Conservation (phyloP, 305 asterid species). For the Fraxinus greggii region DNA sequence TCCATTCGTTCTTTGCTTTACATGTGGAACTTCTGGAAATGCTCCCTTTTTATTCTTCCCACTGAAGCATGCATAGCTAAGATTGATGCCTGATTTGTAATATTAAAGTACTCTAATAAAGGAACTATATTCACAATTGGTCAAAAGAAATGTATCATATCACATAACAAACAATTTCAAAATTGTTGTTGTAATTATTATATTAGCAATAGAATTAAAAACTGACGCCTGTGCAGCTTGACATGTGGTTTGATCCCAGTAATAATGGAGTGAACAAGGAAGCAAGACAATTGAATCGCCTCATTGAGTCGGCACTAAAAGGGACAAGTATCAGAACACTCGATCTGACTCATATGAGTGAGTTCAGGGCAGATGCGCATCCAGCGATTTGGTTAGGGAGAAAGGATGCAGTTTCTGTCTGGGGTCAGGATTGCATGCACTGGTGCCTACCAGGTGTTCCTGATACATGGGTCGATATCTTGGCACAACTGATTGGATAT, state of each 20-base stretch:
- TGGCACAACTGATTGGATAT: constrained; percentile 54
- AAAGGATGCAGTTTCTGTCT: constrained; percentile 58
- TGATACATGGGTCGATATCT: constrained; percentile 56
- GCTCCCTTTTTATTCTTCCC: background rate
- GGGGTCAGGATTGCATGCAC: constrained; percentile 99
- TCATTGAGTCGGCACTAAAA: constrained; percentile 55
- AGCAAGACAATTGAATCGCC: constrained; percentile 60
- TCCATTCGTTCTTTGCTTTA: background rate
- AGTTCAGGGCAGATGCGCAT: constrained; percentile 89
- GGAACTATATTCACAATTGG: background rate
- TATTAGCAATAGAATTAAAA: background rate
- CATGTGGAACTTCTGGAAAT: background rate
- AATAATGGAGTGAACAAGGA: constrained; percentile 85
- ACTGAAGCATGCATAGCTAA: background rate
- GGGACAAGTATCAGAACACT: constrained; percentile 55
- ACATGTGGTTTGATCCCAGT: constrained; percentile 79
- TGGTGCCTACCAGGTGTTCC: constrained; percentile 76
- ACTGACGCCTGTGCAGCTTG: constrained; percentile 58
- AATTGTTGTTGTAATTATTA: background rate
- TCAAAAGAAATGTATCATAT: background rate
- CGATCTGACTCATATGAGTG: constrained; percentile 74
- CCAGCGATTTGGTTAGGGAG: constrained; percentile 46
- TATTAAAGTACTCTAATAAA: background rate
- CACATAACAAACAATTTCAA: background rate
- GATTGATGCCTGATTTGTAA: background rate